phyloP scores from a whole-genome alignment of 2,329 filamentous ascomycete species.

The Ophiostoma ulmi region DNA sequence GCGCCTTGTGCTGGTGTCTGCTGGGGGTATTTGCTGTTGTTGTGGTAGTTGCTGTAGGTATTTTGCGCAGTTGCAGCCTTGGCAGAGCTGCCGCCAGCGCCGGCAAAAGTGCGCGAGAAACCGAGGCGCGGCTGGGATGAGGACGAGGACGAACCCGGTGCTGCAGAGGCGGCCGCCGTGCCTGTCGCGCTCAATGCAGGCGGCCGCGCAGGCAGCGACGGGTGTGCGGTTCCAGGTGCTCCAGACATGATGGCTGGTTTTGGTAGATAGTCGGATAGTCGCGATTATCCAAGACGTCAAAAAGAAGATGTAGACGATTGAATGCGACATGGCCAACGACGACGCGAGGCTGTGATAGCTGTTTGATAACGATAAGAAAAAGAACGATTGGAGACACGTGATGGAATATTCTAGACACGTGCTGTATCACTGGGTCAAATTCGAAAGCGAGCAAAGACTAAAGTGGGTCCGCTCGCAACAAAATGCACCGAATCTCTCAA shows the following conservation, averaged over 20 bases:
- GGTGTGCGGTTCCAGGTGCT: slow-evolving; percentile 29
- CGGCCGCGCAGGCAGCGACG: slow-evolving; percentile 29
- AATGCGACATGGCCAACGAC: background rate
- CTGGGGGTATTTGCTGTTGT: slow-evolving; percentile 25
- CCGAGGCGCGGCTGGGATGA: slow-evolving; percentile 31
- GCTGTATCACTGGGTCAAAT: background rate
- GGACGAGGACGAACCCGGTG: slow-evolving; percentile 27
- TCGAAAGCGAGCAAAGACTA: background rate
- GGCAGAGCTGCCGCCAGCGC: slow-evolving; percentile 16
- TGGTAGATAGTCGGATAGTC: background rate
- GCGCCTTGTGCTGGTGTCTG: slow-evolving; percentile 29
- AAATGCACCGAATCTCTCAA: slow-evolving; percentile 12
- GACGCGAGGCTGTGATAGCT: slow-evolving; percentile 7
- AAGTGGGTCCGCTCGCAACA: slow-evolving; percentile 6
- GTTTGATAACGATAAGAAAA: slow-evolving; percentile 1
- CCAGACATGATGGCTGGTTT: slow-evolving; percentile 29
- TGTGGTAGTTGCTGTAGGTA: slow-evolving; percentile 24
- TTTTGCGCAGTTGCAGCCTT: background rate
- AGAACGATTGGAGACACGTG: slow-evolving; percentile 2
- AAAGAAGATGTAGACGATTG: background rate
- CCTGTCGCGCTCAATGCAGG: slow-evolving; percentile 17
- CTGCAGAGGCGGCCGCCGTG: slow-evolving; percentile 5
- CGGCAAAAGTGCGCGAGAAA: slow-evolving; percentile 31
- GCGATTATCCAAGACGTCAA: too few species aligned
- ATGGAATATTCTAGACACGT: slow-evolving; percentile 13